Base-by-base conservation (phyloP, 2,329 filamentous ascomycete species). In the Microcera coccophila region DNA sequence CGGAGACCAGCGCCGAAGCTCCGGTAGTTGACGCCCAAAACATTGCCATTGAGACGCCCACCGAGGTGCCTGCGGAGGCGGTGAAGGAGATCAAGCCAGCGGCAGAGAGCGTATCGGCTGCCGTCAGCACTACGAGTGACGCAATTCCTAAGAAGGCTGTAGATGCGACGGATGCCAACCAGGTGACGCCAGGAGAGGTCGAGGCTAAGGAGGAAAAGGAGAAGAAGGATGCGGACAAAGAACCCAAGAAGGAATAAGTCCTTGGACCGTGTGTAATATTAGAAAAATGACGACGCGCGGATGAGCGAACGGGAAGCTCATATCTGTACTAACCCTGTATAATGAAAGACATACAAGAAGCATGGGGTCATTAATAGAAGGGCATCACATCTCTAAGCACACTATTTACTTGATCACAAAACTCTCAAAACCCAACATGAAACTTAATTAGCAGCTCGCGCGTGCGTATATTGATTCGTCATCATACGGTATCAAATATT, bases 101-200 rank as follows among this genome's bases (percentile, higher is more conserved):
- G n/a, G n/a, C n/a, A n/a, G n/a, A n/a, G n/a, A n/a, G n/a, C n/a
- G n/a, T n/a, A n/a, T n/a, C n/a, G n/a, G n/a, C n/a, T n/a, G n/a
- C n/a, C n/a, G n/a, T n/a, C 34, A 16, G 10, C 26, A 32, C 45
- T 53, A 16, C 40, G 38, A 16, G 39, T 43, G 18, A 47, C 47
- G 33, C 7, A 39, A 48, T 39, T 5, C 21, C 49, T 7, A 49
- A 51, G 39, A 49, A 52, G 17, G 41, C 50, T n/a, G 42, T 49
- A 32, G 8, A 8, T 32, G 15, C 29, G 51, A 45, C 55, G 48
- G 50, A 49, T 20, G 49, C 48, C 12, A 52, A 60, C n/a, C 62
- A 66, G 42, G 61, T 60, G 5, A 60, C 57, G 5, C 50, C 50
- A 3, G 63, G 61, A 5, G 61, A 62, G 28, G 52, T 54, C 2